Percentiles rank a stretch among this genome's conserved stretches.
These are phyloP conservation scores for Sporobolomyces roseus DNA, from an alignment of 768 basidiomycete genomes.

Conservation along the genomic window DNA sequence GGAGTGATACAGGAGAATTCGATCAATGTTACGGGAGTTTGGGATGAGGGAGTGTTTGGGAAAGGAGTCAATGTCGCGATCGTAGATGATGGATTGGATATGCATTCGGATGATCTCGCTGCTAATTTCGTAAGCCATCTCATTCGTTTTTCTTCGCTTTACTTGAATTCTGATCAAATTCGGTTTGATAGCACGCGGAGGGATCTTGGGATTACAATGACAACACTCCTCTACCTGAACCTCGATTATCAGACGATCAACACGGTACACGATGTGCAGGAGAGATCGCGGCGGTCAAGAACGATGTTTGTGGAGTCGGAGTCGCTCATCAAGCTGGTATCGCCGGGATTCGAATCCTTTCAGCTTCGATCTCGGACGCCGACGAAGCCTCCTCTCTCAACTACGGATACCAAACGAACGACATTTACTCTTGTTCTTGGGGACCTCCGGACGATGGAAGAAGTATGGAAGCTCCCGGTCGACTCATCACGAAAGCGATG, in stretches of 20 bases:
- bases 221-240: slow-evolving; percentile 78
- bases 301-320: slow-evolving; percentile 88
- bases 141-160: neutral
- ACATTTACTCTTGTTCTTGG: slow-evolving; percentile 96
- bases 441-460: slow-evolving; percentile 92
- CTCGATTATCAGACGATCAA: slow-evolving; percentile 81
- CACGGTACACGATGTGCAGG: slow-evolving; percentile 98
- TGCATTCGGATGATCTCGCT: slow-evolving; percentile 72
- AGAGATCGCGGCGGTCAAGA: slow-evolving; percentile 87
- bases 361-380: slow-evolving; percentile 86
- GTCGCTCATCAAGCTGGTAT: slow-evolving; percentile 88
- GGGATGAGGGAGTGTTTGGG: slow-evolving; percentile 87
- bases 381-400: slow-evolving; percentile 95
- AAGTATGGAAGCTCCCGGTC: slow-evolving; percentile 89
- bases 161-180: neutral
- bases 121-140: slow-evolving; percentile 76
- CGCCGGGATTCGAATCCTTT: slow-evolving; percentile 90
- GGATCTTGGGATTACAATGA: slow-evolving; percentile 97
- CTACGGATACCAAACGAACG: slow-evolving; percentile 84
- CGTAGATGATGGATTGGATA: slow-evolving; percentile 93
- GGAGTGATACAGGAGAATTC: slow-evolving; percentile 64
- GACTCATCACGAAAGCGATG: slow-evolving; percentile 87
- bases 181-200: slow-evolving; percentile 61
- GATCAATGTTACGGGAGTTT: slow-evolving; percentile 89
- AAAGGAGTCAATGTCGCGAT: slow-evolving; percentile 79